Base-by-base conservation (phyloP, 208 protist genomes). In the Acanthamoeba castellanii region DNA sequence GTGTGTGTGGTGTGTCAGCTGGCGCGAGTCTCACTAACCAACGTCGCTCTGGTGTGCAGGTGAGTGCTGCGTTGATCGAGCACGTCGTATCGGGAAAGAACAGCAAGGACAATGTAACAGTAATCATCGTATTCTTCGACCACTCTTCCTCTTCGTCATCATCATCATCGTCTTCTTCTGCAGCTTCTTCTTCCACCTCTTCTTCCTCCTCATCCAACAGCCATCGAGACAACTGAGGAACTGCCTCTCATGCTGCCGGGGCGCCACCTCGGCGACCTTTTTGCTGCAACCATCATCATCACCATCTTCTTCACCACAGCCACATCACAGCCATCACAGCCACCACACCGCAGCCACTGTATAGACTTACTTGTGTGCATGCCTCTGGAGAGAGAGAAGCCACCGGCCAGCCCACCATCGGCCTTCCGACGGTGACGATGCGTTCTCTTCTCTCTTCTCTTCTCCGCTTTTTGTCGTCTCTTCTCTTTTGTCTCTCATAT, bases 81-180 rank as follows among this genome's bases (percentile, higher is more conserved):
- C 70, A 78, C 30, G 70, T 78, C 9, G 70, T 78, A n/a, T 78
- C 70, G 0, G 16, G 5, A 22, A 88, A 59, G 25, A 88, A 88
- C 81, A 42, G 47, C 42, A 88, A 88, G 81, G 81, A 88, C 81
- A 88, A 88, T 61, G 81, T 88, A 52, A 88, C 81, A 64, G 42
- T 88, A 64, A 25, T 59, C 52, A 88, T 61, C 52, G 81, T 88
- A 8, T 88, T 88, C 42, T 88, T 88, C 32, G 70, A 78, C 70
- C 37, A 45, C 37, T 30, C 70, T n/a, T 66, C 59, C 13, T 66
- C 59, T 20, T 66, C 59, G 0, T 66, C 59, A 0, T 66, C 59
- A 27, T 66, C 59, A 3, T 30, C 59, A 27, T 66, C 59, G 1
- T 66, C 13, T 9, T 30, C 25, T 9, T 16, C 70, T 20, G 13